A percentile compares a stretch with the other conserved stretches of the same genome.
Conservation (phyloP, 495 filamentous ascomycete species). For the Penicillium cinerascens region DNA sequence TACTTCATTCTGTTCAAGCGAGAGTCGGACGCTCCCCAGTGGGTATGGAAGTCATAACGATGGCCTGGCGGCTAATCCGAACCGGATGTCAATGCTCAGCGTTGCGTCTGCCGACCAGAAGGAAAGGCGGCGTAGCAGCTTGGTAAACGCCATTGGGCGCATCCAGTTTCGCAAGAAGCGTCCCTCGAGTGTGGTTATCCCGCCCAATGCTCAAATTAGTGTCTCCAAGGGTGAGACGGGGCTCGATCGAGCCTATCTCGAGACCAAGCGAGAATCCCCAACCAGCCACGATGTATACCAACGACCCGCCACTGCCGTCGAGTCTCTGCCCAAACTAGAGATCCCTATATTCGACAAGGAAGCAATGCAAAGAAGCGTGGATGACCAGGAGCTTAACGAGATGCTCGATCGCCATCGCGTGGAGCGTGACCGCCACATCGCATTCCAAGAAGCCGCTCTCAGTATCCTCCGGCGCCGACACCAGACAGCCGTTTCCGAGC, state of each 20-base stretch:
- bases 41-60: slow-evolving; percentile 14
- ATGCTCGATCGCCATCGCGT: slow-evolving; percentile 52
- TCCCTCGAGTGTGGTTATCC: slow-evolving; percentile 29
- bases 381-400: slow-evolving; percentile 46
- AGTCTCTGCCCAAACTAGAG: slow-evolving; percentile 30
- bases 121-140: slow-evolving; percentile 32
- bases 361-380: slow-evolving; percentile 39
- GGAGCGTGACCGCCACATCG: slow-evolving; percentile 56
- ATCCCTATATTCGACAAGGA: slow-evolving; percentile 39
- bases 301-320: slow-evolving; percentile 5
- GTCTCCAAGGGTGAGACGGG: slow-evolving; percentile 26
- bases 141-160: slow-evolving; percentile 39
- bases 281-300: slow-evolving; percentile 2
- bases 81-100: slow-evolving; percentile 34
- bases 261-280: slow-evolving; percentile 16
- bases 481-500: slow-evolving; percentile 30
- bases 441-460: slow-evolving; percentile 43
- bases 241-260: slow-evolving; percentile 30
- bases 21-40: slow-evolving; percentile 23
- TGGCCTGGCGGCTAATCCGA: slow-evolving; percentile 1
- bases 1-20: slow-evolving; percentile 42
- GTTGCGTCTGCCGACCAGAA: slow-evolving; percentile 31
- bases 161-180: slow-evolving; percentile 41
- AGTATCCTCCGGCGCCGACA: slow-evolving; percentile 33
- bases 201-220: slow-evolving; percentile 29